Base-by-base conservation (phyloP, 306 rosid species). In the Acacia acuminata region DNA sequence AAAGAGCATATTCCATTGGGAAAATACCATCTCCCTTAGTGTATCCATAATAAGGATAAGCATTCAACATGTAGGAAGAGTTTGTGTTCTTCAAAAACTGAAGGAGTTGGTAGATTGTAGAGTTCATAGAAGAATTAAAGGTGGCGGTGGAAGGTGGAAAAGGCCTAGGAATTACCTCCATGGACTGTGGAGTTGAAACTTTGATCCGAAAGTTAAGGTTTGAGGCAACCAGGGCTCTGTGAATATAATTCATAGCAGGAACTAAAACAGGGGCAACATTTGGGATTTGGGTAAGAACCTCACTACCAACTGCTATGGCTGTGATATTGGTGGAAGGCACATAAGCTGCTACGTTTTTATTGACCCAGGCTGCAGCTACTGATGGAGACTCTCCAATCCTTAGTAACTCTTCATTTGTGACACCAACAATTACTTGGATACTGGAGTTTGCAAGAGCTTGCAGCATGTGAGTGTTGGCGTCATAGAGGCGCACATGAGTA, bases 91-190 rank as follows among this genome's bases (percentile, higher is more conserved):
- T 87, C 82, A 93, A 81, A 81, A 93, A 93, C 90, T 87, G 95
- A 81, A 93, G 97, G 79, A 93, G 78, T 77, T 87, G 94, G 71
- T 83, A 86, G 51, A 93, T 81, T 71, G 92, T 93, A 40, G 92
- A 87, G 88, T 88, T 90, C 94, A 94, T 90, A 1, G 95, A 87
- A 17, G 92, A 80, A 76, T 95, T 84, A 80, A 95, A 93, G 63
- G 90, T 42, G 16, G 98, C 98, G 0, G 98, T 85, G 30, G 98
- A 95, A 0, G 98, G 98, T 17, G 98, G 98, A 71, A 95, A 95
- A 71, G 98, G 81, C 86, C 66, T 91, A 13, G 97, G 94, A 22
- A 95, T 90, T 63, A 93, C 43, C 75, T 95, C 94, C 94, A 90
- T 92, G 50, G 97, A 92, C 55, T 85, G 94, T 16, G 98, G 98